A percentile compares a stretch with the other conserved stretches of the same genome.
Evolutionary conservation across 129 eudicot genomes (phyloP).

Genomic region (Tanacetum coccineum): DNA sequence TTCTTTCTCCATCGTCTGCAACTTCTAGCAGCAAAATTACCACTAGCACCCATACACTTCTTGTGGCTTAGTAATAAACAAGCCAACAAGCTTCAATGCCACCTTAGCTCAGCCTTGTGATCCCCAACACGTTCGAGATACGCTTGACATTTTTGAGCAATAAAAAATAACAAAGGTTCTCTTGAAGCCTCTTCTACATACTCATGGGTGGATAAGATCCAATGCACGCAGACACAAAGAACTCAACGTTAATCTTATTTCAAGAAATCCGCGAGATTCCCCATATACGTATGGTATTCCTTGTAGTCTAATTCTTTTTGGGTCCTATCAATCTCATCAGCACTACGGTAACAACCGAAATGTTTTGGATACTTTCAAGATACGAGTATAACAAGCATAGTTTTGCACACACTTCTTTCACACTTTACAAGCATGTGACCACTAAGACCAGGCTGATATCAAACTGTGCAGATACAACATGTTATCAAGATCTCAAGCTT

Average conservation of each 20-base stretch:
- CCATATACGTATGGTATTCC: constrained; percentile 83
- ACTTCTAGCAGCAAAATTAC: constrained; percentile 60
- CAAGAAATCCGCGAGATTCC: constrained; percentile 83
- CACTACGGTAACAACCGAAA: constrained; percentile 70
- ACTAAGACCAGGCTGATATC: constrained; percentile 77
- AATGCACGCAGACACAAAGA: constrained; percentile 72
- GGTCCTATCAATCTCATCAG: constrained; percentile 81
- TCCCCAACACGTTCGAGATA: constrained; percentile 64
- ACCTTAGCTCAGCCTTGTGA: constrained; percentile 68
- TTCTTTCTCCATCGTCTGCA: constrained; percentile 34
- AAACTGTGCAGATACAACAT: constrained; percentile 87
- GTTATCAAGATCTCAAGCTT: constrained; percentile 78
- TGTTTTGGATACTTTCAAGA: constrained; percentile 56
- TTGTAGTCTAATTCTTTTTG: constrained; percentile 69
- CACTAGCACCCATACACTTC: constrained; percentile 44
- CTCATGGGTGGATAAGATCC: constrained; percentile 88
- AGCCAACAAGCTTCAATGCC: constrained; percentile 76
- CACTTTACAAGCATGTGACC: constrained; percentile 78
- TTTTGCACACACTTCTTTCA: constrained; percentile 47
- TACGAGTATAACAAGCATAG: constrained; percentile 55
- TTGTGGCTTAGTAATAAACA: constrained; percentile 50
- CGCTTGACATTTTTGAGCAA: constrained; percentile 76
- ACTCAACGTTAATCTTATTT: constrained; percentile 74
- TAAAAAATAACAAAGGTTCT: constrained; percentile 61
- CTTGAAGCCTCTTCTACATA: constrained; percentile 26